Base-by-base conservation (phyloP, 2,329 filamentous ascomycete genomes). In the Phyllosticta ampelicida region DNA sequence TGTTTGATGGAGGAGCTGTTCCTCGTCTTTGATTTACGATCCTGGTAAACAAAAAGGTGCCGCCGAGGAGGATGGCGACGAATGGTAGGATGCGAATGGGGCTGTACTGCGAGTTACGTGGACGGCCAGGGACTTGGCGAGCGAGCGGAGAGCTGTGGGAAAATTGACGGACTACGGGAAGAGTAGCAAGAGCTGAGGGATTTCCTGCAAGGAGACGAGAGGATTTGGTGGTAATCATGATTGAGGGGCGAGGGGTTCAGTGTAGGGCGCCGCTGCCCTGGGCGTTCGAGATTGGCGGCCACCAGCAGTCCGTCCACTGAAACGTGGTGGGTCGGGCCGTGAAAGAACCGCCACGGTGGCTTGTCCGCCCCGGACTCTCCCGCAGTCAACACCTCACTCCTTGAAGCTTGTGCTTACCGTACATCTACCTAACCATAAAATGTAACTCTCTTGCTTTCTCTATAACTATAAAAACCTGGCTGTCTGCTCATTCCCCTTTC, bases 1-100 rank as follows among this genome's bases (percentile, higher is more conserved):
- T 58, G 51, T 58, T 58, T 20, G 60, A 50, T 63, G 66, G 53
- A 10, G 48, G 53, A 23, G 53, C 57, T 63, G 59, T 70, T 26
- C 73, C 75, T 61, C 73, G 70, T 51, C 76, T 67, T 61, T 73
- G 68, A 61, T 78, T 76, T 48, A 75, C 71, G 53, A 79, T 71
- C 62, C 70, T 70, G 64, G 74, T 74, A 69, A 79, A 79, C 56
- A 74, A 66, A 55, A 71, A 71, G 51, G 71, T 74, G 61, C 77
- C 77, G 30, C 71, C 62, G 57, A 65, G 70, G 67, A 79, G 76
- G 66, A 79, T 78, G 65, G 69, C 67, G 60, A 78, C 62, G 52
- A 79, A 72, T 21, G 77, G 76, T 70, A 71, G 73, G 64, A 73
- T 66, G 60, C 70, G 72, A 60, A 73, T 66, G 23, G 70, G 70